These are phyloP conservation scores for Cutaneotrichosporon mucoides DNA, from an alignment of 1,284 basidiomycete species.

Conservation along the genomic window DNA sequence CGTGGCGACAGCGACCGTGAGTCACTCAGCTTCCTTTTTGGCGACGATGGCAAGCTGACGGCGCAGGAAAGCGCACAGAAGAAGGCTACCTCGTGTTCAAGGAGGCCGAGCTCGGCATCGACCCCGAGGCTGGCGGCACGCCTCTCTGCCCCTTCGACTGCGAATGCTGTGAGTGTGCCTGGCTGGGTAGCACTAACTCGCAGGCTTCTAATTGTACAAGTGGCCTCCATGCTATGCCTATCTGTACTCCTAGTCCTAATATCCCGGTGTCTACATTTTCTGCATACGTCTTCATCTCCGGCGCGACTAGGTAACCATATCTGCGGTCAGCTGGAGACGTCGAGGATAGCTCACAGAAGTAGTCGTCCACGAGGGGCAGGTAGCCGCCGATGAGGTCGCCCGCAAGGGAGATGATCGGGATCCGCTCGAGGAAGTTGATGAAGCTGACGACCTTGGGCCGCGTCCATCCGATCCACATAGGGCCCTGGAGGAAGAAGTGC, in stretches of 20 bases:
- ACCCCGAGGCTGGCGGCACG: slow-evolving; percentile 68
- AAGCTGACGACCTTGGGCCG: slow-evolving; percentile 68
- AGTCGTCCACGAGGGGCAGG: slow-evolving; percentile 89
- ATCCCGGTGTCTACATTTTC: no score
- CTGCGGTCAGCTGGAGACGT: slow-evolving; percentile 5
- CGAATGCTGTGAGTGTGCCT: slow-evolving; percentile 76
- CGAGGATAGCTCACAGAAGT: slow-evolving; percentile 71
- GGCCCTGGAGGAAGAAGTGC: slow-evolving; percentile 76
- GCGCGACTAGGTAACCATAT: slow-evolving; percentile 12
- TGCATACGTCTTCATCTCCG: neutral
- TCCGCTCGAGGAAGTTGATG: slow-evolving; percentile 57
- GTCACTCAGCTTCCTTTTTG: no score
- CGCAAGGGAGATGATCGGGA: slow-evolving; percentile 70
- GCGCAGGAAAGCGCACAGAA: slow-evolving; percentile 69
- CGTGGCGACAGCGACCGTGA: slow-evolving; percentile 67
- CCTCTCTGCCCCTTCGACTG: slow-evolving; percentile 66
- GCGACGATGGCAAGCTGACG: slow-evolving; percentile 8
- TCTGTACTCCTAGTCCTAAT: neutral
- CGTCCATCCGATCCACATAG: slow-evolving; percentile 83
- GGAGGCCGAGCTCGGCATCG: slow-evolving; percentile 76
- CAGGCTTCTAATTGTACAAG: slow-evolving; percentile 53
- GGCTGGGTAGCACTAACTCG: no score
- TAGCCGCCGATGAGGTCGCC: slow-evolving; percentile 79
- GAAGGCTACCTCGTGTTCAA: slow-evolving; percentile 82
- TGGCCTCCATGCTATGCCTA: slow-evolving; percentile 1